Percentiles rank a stretch among this genome's conserved stretches.
Conservation (phyloP, 2,329 filamentous ascomycete genomes). For the Cordyceps pruinosa region DNA sequence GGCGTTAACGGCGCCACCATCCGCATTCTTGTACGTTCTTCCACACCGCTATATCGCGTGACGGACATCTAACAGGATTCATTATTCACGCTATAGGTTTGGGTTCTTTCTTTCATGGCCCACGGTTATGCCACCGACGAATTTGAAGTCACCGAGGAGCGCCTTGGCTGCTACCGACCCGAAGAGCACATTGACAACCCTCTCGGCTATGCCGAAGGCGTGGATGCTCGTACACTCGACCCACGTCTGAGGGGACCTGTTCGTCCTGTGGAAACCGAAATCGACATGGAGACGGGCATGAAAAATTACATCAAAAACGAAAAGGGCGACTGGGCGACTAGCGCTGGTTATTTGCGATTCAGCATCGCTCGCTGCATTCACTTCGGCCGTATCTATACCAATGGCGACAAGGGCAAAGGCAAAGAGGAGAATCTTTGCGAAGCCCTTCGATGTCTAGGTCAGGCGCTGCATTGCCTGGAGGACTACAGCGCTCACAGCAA, state of each 20-base stretch:
- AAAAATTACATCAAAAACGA: slow-evolving; percentile 99
- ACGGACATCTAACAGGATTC: slow-evolving; percentile 9
- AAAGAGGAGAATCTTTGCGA: slow-evolving; percentile 75
- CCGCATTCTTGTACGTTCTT: slow-evolving; percentile 52
- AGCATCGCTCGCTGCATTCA: slow-evolving; percentile 70
- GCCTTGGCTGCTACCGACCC: slow-evolving; percentile 72
- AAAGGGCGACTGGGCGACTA: slow-evolving; percentile 79
- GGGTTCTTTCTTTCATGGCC: slow-evolving; percentile 73
- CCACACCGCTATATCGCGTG: neutral
- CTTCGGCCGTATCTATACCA: slow-evolving; percentile 68
- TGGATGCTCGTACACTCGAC: slow-evolving; percentile 79
- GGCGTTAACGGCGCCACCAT: slow-evolving; percentile 73
- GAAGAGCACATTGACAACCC: slow-evolving; percentile 73
- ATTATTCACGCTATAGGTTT: too few species aligned
- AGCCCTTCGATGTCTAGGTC: slow-evolving; percentile 67
- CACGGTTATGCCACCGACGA: slow-evolving; percentile 83
- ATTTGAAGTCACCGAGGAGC: slow-evolving; percentile 76
- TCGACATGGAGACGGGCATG: slow-evolving; percentile 80
- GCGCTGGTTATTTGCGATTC: slow-evolving; percentile 73
- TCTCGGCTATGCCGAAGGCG: slow-evolving; percentile 76
- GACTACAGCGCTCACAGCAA: slow-evolving; percentile 77
- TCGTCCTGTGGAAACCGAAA: slow-evolving; percentile 59
- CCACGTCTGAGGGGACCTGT: slow-evolving; percentile 75
- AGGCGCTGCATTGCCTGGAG: slow-evolving; percentile 71
- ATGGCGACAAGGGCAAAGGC: slow-evolving; percentile 51